phyloP scores from a whole-genome alignment of 495 filamentous ascomycete species.

The Penicillium salamii region DNA sequence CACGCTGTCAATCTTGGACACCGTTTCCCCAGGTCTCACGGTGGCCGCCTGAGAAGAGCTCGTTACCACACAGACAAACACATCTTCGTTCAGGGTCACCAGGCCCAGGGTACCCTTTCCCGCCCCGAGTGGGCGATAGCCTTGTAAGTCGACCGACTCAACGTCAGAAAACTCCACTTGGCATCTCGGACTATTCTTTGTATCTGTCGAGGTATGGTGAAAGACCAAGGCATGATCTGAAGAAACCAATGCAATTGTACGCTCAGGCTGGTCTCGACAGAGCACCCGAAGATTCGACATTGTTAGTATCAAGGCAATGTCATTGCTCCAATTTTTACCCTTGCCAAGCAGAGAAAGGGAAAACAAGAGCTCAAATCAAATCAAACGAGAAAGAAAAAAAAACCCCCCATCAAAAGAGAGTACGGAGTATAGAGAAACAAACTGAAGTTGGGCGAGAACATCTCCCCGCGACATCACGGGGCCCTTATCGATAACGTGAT shows the following conservation, averaged over 20 bases:
- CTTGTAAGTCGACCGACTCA: conserved; percentile 63
- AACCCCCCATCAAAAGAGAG: no score
- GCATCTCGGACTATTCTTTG: conserved; percentile 62
- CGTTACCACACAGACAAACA: conserved; percentile 91
- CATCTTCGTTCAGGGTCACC: conserved; percentile 78
- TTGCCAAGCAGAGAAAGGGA: no score
- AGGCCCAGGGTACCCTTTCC: conserved; percentile 88
- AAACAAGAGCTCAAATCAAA: no score
- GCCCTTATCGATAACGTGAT: not conserved
- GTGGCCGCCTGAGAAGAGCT: conserved; percentile 72
- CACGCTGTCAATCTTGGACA: conserved; percentile 81
- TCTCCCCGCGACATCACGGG: no score
- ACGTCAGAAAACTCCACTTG: conserved; percentile 79
- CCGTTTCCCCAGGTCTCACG: conserved; percentile 80
- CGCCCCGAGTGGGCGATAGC: conserved; percentile 72
- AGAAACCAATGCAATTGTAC: conserved; percentile 81
- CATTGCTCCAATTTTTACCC: conserved; percentile 4
- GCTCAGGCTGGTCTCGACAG: conserved; percentile 67
- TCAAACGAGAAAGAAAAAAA: not conserved
- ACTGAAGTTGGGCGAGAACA: no score
- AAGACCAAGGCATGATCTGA: conserved; percentile 78
- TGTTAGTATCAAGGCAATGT: conserved; percentile 7
- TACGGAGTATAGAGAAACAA: no score
- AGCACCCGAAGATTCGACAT: conserved; percentile 44
- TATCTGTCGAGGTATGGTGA: conserved; percentile 62